phyloP scores from a whole-genome alignment of 2,329 filamentous ascomycete species.

The Beauveria medogensis region DNA sequence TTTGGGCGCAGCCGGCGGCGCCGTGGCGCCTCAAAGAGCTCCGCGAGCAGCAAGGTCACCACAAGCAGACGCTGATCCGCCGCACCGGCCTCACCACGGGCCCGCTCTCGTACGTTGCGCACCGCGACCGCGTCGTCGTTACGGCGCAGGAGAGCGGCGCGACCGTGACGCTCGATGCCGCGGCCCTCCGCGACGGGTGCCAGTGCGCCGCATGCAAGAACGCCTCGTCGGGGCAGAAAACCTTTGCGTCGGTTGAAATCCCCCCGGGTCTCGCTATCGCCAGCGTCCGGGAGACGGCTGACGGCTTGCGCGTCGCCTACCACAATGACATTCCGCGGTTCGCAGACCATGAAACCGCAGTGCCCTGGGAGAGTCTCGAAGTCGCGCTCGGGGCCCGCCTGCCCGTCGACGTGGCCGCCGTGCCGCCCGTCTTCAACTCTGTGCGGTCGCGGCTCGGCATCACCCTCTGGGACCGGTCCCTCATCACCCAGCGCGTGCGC shows the following conservation, averaged over 20 bases:
- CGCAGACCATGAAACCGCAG: constrained; percentile 25
- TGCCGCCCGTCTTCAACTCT: constrained; percentile 16
- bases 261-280: constrained; percentile 25
- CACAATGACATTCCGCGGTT: constrained; percentile 32
- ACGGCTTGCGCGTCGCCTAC: constrained; percentile 54
- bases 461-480: constrained; percentile 33
- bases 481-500: constrained; percentile 34
- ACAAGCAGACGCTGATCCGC: neutral
- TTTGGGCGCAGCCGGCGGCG: neutral
- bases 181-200: constrained; percentile 46
- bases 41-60: constrained; percentile 1
- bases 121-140: neutral
- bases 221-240: constrained; percentile 52
- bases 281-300: constrained; percentile 22
- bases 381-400: constrained; percentile 19
- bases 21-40: constrained; percentile 5
- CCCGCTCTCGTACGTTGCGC: neutral
- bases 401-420: constrained; percentile 16
- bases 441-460: constrained; percentile 26
- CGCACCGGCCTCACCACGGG: neutral
- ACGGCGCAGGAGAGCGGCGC: neutral
- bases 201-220: constrained; percentile 45
- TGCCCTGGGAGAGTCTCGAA: constrained; percentile 30
- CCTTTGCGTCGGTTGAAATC: constrained; percentile 36
- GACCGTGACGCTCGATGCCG: constrained; percentile 16